Evolutionary conservation across 2,329 filamentous ascomycete genomes (phyloP), one percentile per base, ranked within the genome.

Genomic region (Penicillium sp.): DNA sequence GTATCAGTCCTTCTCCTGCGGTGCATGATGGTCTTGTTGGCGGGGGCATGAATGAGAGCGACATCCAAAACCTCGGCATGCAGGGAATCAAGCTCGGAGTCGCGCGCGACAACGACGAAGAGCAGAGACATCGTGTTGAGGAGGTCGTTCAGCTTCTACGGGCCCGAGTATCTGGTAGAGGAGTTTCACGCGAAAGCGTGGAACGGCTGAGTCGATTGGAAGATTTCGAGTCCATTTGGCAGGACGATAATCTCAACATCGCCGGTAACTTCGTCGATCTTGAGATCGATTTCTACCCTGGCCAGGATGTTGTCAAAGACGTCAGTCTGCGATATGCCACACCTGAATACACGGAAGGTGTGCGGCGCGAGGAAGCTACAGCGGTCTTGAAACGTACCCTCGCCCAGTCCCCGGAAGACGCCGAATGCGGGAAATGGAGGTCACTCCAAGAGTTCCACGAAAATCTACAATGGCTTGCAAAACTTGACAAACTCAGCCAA

Each of bases 191-290:
- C 17, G 76, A 79, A 49, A 73, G 75, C 0, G 68, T 79, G 29
- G 76, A 80, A 59, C 69, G 76, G 49, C 53, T 79, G 23, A 75
- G 73, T 23, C 70, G 73, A 49, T 64, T 79, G 2, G 75, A 79
- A 57, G 77, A 76, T 2, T 78, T 80, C 33, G 76, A 78, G 49
- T 78, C 76, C 15, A 75, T 79, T 42, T 79, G 77, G 77, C 76
- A 79, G 59, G 76, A 79, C 17, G 74, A 79, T 42, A 75, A 73
- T 58, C 69, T 80, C 44, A 79, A 71, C 48, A 78, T 79, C 59
- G 78, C 77, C 8, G 78, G 78, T 5, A 77, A 79, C 47, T 75
- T 75, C 53, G 77, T 80, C 33, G 78, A 79, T 52, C 67, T 80
- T 17, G 78, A 80, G 57, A 77, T 79, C 48, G 75, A 77, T 43